Percentiles rank a stretch among this genome's conserved stretches.
These are phyloP conservation scores for Chernovozyma aurita DNA, from an alignment of 1,139 yeast species.

Conservation along the genomic window DNA sequence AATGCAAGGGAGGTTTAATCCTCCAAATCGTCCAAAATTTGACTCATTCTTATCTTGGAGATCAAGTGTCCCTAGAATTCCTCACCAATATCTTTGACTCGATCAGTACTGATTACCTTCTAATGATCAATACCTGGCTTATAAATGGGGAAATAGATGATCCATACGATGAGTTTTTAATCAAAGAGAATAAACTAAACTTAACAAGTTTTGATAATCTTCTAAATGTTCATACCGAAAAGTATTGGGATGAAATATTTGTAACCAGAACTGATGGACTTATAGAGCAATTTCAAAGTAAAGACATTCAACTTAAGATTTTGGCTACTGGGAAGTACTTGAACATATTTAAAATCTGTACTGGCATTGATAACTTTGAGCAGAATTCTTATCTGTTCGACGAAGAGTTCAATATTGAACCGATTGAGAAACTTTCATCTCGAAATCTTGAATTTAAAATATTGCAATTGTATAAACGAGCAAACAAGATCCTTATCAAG, in stretches of 20 bases:
- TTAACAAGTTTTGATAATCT: constrained; percentile 27
- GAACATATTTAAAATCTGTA: constrained; percentile 64
- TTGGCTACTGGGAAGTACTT: constrained; percentile 82
- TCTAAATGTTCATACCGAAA: constrained; percentile 34
- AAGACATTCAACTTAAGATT: constrained; percentile 59
- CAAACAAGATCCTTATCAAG: constrained; percentile 59
- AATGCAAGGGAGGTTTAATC: constrained; percentile 67
- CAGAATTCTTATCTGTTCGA: constrained; percentile 12
- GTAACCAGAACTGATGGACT: constrained; percentile 73
- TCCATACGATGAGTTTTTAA: constrained; percentile 78
- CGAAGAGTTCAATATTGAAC: constrained; percentile 19
- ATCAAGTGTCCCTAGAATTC: constrained; percentile 50
- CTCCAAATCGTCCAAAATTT: constrained; percentile 58
- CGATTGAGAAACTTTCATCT: constrained; percentile 47
- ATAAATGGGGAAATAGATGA: constrained; percentile 71
- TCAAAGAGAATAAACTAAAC: constrained; percentile 46
- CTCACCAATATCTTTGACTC: constrained; percentile 49
- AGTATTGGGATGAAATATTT: constrained; percentile 84
- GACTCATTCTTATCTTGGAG: constrained; percentile 56
- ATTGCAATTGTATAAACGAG: constrained; percentile 59
- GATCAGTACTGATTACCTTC: constrained; percentile 61
- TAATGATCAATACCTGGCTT: constrained; percentile 76
- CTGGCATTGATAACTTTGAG: constrained; percentile 36
- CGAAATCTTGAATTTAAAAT: constrained; percentile 56
- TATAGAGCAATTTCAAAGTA: constrained; percentile 56